Percentiles rank a stretch among this genome's conserved stretches.
phyloP scores from a whole-genome alignment of 1,284 basidiomycete genomes.

The Acaromyces ingoldii region DNA sequence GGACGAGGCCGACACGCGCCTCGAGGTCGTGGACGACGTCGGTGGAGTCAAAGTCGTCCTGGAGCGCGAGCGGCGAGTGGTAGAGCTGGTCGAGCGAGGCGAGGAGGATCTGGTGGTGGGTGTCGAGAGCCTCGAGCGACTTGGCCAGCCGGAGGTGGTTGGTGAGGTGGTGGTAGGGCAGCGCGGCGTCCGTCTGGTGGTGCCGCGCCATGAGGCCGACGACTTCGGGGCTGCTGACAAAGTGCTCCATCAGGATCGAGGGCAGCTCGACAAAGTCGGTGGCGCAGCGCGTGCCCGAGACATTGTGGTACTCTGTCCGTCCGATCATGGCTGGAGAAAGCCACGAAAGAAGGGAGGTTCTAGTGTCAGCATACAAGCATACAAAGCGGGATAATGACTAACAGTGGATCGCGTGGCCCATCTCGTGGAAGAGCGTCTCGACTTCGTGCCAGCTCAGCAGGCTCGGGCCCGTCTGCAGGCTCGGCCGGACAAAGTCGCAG shows the following conservation, averaged over 20 bases:
- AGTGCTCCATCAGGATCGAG: conserved; percentile 96
- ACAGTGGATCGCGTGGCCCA: conserved; percentile 99
- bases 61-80: conserved; percentile 61
- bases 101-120: conserved; percentile 84
- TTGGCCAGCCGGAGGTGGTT: conserved; percentile 22
- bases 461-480: conserved; percentile 59
- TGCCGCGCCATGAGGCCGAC: conserved; percentile 70
- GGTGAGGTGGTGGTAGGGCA: conserved; percentile 63
- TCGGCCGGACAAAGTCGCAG: conserved; percentile 76
- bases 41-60: conserved; percentile 62
- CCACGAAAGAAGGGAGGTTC: neutral
- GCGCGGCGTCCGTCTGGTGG: conserved; percentile 61
- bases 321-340: conserved; percentile 84
- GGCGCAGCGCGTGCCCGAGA: conserved; percentile 94
- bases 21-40: conserved; percentile 54
- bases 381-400: conserved; percentile 52
- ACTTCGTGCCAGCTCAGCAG: conserved; percentile 89
- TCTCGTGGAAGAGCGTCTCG: conserved; percentile 92
- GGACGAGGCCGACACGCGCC: neutral
- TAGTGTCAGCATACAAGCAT: neutral
- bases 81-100: conserved; percentile 84
- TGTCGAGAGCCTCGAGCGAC: conserved; percentile 60
- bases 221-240: conserved; percentile 77
- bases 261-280: conserved; percentile 98
- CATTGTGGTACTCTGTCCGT: conserved; percentile 93